Evolutionary conservation across 441 rosid genomes (phyloP).

Genomic region (Corymbia calophylla): DNA sequence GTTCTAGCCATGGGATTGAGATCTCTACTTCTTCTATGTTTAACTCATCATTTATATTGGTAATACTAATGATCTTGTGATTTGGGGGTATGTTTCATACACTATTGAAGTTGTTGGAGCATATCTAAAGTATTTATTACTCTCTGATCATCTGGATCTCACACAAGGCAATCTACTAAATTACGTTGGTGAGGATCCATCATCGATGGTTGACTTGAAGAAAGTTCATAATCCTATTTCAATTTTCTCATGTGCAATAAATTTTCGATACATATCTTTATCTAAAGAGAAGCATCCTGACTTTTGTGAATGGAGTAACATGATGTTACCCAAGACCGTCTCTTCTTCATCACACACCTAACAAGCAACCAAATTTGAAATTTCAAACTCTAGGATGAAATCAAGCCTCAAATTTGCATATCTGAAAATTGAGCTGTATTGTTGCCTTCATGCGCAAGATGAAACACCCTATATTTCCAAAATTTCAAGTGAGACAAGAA

Average conservation of each 20-base stretch:
- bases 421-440: not conserved
- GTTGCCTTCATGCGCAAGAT: not conserved
- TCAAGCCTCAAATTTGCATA: not conserved
- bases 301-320: not conserved
- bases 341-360: not conserved
- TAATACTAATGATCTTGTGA: not conserved
- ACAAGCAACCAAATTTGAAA: not conserved
- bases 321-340: not conserved
- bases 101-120: not conserved
- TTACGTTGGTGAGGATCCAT: not conserved
- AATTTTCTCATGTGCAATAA: not conserved
- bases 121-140: not conserved
- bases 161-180: not conserved
- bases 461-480: not conserved
- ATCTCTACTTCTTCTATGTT: not conserved
- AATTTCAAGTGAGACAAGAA: not conserved
- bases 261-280: not conserved
- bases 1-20: not conserved
- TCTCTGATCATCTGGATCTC: not conserved
- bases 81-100: not conserved
- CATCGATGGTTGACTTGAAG: not conserved
- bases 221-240: not conserved
- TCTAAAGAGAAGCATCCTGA: not conserved
- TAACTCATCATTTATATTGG: not conserved
- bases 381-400: not conserved